These are phyloP conservation scores for Pittosporum tobira DNA, from an alignment of 129 eudicot genomes.

Conservation along the genomic window DNA sequence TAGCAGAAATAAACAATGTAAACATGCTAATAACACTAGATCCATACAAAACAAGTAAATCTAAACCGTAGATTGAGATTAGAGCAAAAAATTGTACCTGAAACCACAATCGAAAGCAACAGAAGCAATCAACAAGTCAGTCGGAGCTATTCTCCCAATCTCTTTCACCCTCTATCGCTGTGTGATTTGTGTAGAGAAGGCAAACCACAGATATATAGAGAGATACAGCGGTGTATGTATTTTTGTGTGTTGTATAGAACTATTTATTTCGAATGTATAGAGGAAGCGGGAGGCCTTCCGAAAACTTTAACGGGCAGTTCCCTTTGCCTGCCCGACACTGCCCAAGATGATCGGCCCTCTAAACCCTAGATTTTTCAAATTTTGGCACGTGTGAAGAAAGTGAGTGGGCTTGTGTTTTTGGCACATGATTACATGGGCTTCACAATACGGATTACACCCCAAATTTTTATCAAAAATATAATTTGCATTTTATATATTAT, in stretches of 20 bases:
- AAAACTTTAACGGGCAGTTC: constrained; percentile 17
- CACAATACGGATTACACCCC: no score
- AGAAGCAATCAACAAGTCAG: background rate
- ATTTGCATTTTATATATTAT: no score
- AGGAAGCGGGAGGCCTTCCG: constrained; percentile 27
- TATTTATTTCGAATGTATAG: constrained; percentile 23
- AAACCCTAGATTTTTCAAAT: constrained; percentile 21
- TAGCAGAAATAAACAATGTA: background rate
- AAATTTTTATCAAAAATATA: no score
- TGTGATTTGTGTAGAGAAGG: background rate
- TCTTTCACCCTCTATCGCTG: background rate
- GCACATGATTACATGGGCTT: no score
- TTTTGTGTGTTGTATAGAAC: background rate
- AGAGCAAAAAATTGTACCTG: background rate
- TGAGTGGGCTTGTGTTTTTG: background rate
- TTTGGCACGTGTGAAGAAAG: constrained; percentile 7
- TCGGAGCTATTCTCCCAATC: background rate
- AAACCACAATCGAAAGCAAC: background rate
- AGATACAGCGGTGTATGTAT: background rate
- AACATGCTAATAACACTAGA: background rate
- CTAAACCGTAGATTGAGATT: background rate
- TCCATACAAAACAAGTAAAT: background rate
- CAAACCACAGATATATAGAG: constrained; percentile 4
- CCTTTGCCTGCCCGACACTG: constrained; percentile 12
- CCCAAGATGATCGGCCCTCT: constrained; percentile 3